Evolutionary conservation across 345 rosid species (phyloP).

Genomic region (Arabis hirsuta): DNA sequence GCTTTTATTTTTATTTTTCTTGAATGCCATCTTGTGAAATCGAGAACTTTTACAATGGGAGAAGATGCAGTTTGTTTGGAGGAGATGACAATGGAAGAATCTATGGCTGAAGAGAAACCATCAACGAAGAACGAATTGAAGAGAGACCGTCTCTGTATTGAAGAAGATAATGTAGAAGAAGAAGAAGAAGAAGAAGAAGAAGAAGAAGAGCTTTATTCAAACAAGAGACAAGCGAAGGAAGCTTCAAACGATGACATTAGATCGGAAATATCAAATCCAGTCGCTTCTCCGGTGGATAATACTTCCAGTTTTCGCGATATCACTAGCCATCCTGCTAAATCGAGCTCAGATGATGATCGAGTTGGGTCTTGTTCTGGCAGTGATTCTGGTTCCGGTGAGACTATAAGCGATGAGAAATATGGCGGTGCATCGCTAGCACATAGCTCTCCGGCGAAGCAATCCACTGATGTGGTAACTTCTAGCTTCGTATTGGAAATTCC

Average conservation of each 20-base stretch:
- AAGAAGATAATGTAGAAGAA: slow-evolving; percentile 41
- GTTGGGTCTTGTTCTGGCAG: slow-evolving; percentile 43
- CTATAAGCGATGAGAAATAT: slow-evolving; percentile 53
- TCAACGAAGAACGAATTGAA: slow-evolving; percentile 49
- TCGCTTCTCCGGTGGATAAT: slow-evolving; percentile 56
- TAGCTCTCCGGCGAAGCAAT: slow-evolving; percentile 14
- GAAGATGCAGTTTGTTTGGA: slow-evolving; percentile 56
- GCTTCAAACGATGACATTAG: slow-evolving; percentile 64
- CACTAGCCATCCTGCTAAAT: slow-evolving; percentile 52
- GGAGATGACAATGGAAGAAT: slow-evolving; percentile 42
- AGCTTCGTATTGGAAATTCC: slow-evolving; percentile 84
- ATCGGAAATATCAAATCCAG: slow-evolving; percentile 84
- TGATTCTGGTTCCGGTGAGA: slow-evolving; percentile 48
- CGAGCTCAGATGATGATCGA: slow-evolving; percentile 34
- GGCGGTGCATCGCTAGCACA: slow-evolving; percentile 26
- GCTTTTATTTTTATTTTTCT: not conserved
- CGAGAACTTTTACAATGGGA: slow-evolving; percentile 50
- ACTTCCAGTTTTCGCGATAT: slow-evolving; percentile 54
- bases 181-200: slow-evolving; percentile 50
- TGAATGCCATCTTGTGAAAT: slow-evolving; percentile 35
- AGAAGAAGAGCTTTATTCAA: slow-evolving; percentile 45
- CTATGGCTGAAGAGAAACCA: slow-evolving; percentile 36
- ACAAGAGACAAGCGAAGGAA: slow-evolving; percentile 67
- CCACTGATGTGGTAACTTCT: slow-evolving; percentile 48
- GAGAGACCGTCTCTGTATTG: slow-evolving; percentile 47